A percentile compares a stretch with the other conserved stretches of the same genome.
phyloP scores from a whole-genome alignment of 768 basidiomycete species.

The Suillus weaverae region DNA sequence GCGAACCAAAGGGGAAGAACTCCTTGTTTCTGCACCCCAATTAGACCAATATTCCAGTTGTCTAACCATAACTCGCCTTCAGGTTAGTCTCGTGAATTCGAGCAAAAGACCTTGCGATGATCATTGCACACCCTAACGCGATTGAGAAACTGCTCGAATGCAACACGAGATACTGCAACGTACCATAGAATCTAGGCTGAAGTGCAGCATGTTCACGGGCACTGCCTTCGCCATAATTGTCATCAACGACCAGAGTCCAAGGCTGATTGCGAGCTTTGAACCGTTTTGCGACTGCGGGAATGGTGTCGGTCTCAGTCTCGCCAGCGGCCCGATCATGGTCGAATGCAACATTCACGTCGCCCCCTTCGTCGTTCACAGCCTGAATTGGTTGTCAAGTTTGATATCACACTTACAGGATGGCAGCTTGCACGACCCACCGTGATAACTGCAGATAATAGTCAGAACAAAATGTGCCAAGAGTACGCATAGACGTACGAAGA shows the following conservation, averaged over 20 bases:
- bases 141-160: background rate
- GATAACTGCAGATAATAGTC: conserved; percentile 57
- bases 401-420: background rate
- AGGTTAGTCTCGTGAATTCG: conserved; percentile 98
- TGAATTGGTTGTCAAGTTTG: conserved; percentile 24
- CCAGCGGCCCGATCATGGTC: conserved; percentile 59
- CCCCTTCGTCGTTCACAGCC: conserved; percentile 94
- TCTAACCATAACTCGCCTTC: conserved; percentile 53
- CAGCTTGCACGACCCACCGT: conserved; percentile 48
- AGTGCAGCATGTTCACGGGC: conserved; percentile 97
- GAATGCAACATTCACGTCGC: conserved; percentile 88
- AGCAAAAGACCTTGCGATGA: conserved; percentile 92
- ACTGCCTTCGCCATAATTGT: conserved; percentile 97
- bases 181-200: conserved; percentile 93
- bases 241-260: conserved; percentile 93
- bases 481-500: conserved; percentile 58
- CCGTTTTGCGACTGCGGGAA: conserved; percentile 87
- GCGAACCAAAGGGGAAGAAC: conserved; percentile 93
- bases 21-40: conserved; percentile 82
- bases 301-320: conserved; percentile 65
- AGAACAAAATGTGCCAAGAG: background rate
- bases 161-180: conserved; percentile 10
- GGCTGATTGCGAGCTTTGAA: conserved; percentile 82
- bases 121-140: conserved; percentile 72
- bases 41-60: conserved; percentile 5